Percentiles rank a stretch among this genome's conserved stretches.
Conservation (phyloP, 805 yeast genomes). For the Debaryomyces maramus region DNA sequence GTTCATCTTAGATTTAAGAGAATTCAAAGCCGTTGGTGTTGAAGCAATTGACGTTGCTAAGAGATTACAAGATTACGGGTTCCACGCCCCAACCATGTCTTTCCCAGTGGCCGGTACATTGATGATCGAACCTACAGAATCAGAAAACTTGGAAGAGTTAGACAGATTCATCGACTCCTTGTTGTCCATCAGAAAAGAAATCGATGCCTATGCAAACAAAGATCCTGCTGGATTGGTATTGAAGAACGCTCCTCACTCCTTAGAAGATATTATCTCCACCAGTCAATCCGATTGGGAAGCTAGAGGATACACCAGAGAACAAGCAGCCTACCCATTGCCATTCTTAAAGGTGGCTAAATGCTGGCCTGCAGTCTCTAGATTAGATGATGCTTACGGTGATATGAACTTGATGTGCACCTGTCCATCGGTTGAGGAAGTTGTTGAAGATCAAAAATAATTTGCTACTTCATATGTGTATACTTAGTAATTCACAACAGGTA, state of each 20-base stretch:
- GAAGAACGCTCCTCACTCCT: slow-evolving; percentile 90
- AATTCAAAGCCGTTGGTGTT: slow-evolving; percentile 73
- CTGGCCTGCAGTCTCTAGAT: slow-evolving; percentile 94
- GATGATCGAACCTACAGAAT: slow-evolving; percentile 98
- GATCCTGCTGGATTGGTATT: slow-evolving; percentile 67
- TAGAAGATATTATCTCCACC: slow-evolving; percentile 69
- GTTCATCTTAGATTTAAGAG: slow-evolving; percentile 88
- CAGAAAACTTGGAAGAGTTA: slow-evolving; percentile 83
- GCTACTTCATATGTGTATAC: no score
- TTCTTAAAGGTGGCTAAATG: slow-evolving; percentile 72
- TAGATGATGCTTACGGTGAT: slow-evolving; percentile 95
- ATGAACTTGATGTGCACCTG: slow-evolving; percentile 91
- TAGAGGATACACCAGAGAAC: slow-evolving; percentile 88
- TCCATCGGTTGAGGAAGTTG: slow-evolving; percentile 79
- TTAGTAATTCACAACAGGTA: no score
- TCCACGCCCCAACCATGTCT: slow-evolving; percentile 98
- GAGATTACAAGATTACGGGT: slow-evolving; percentile 95
- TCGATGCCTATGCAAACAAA: slow-evolving; percentile 67
- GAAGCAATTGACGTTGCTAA: slow-evolving; percentile 97
- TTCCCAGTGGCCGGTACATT: slow-evolving; percentile 98
- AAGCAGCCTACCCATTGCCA: slow-evolving; percentile 91
- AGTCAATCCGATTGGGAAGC: slow-evolving; percentile 67
- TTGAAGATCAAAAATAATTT: slow-evolving; percentile 24
- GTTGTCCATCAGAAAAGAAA: slow-evolving; percentile 80
- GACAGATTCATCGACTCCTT: slow-evolving; percentile 89